These are phyloP conservation scores for Stenogyne calaminthoides DNA, from an alignment of 305 asterid genomes.

Conservation along the genomic window DNA sequence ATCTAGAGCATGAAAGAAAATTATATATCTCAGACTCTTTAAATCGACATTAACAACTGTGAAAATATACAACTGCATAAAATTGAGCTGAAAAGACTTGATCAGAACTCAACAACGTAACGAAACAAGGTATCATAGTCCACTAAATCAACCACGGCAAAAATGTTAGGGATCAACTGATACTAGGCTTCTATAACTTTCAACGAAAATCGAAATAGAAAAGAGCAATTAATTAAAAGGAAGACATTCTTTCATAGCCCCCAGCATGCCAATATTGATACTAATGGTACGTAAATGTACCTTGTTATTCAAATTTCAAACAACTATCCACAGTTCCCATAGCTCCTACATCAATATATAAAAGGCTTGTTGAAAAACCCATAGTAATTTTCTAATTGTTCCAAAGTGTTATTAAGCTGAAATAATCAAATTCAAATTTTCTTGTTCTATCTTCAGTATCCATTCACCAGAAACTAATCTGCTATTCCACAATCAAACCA, in stretches of 20 bases:
- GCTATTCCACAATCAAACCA: neutral
- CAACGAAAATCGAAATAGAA: neutral
- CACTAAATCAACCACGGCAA: neutral
- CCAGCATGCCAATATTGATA: neutral
- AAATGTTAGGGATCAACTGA: neutral
- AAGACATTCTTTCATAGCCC: neutral
- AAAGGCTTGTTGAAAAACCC: no score
- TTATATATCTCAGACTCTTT: no score
- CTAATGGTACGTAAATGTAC: no score
- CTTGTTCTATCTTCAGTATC: no score
- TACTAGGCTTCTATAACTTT: neutral
- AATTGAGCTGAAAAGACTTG: neutral
- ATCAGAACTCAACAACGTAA: neutral
- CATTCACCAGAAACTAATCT: no score
- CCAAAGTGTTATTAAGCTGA: no score
- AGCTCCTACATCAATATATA: no score
- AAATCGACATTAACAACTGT: neutral
- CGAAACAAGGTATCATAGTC: neutral
- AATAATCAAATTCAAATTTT: no score
- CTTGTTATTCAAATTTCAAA: no score
- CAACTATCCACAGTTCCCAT: no score
- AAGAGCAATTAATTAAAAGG: neutral
- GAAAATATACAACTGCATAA: neutral
- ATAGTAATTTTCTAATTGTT: no score
- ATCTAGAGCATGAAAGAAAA: neutral